Evolutionary conservation across 345 rosid species (phyloP), one percentile per base, ranked within the genome.

Genomic region (Bruguiera gymnorhiza): DNA sequence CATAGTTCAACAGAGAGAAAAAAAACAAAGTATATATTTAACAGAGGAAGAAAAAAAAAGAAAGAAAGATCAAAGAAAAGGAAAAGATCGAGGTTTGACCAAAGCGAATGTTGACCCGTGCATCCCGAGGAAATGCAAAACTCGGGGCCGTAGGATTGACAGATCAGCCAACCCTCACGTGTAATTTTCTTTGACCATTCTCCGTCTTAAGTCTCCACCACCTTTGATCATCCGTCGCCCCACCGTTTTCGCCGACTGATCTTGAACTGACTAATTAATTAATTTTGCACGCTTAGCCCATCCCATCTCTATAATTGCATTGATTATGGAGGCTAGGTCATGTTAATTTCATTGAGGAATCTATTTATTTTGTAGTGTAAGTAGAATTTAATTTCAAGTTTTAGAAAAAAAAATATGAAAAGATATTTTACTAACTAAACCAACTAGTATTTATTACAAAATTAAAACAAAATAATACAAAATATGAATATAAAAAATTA

Each of bases 111-210:
- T 70, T 77, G 78, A 75, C 76, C 74, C 2, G 32, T 46, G 16
- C 61, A 73, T 76, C 78, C 82, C 84, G 68, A 83, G 73, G 77
- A 80, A 57, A 13, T 64, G 75, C 70, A 43, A 62, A 31, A 57
- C 26, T 75, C 81, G 76, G 69, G 77, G 83, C 80, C 78, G 71
- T 32, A 37, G 75, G 75, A 82, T 82, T 76, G 80, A 78, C 78
- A 67, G 63, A 62, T 69, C 57, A 24, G 36, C 23, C 7, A 57
- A 9, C 16, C 79, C 80, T 79, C 86, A 80, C 86, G 80, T 82
- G 86, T 78, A 74, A 69, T 74, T 37, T 53, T 30, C 68, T 79
- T 70, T 70, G 77, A 74, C 73, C 20, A 70, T 62, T 18, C 31
- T 34, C 37, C 43, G 5, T 60, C 60, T 74, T 19, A 23, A 29